phyloP scores from a whole-genome alignment of 345 rosid genomes.

The Crucihimalaya himalaica region DNA sequence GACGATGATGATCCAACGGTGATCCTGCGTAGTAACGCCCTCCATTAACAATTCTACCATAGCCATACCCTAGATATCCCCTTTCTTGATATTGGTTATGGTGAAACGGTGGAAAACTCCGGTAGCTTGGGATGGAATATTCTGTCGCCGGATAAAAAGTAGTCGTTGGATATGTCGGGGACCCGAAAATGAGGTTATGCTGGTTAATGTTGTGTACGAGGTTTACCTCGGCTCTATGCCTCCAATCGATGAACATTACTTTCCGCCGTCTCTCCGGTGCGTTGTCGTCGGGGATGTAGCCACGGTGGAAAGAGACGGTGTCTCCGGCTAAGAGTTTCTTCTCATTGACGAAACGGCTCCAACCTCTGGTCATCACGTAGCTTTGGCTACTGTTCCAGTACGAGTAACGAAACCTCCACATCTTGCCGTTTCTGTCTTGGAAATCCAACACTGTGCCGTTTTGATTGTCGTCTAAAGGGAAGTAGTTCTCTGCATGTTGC shows the following conservation, averaged over 20 bases:
- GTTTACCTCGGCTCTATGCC: constrained; percentile 52
- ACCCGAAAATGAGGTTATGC: constrained; percentile 17
- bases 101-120: constrained; percentile 25
- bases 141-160: constrained; percentile 27
- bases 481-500: constrained; percentile 79
- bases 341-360: constrained; percentile 94
- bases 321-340: constrained; percentile 82
- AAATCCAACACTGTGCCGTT: constrained; percentile 78
- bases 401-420: constrained; percentile 84
- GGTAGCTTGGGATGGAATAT: constrained; percentile 23
- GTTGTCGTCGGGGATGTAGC: constrained; percentile 52
- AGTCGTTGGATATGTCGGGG: constrained; percentile 28
- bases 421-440: constrained; percentile 70
- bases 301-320: constrained; percentile 76
- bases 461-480: constrained; percentile 52
- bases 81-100: constrained; percentile 23
- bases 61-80: constrained; percentile 39
- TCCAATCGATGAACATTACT: constrained; percentile 74
- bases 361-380: constrained; percentile 93
- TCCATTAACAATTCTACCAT: constrained; percentile 27
- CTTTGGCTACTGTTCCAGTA: constrained; percentile 97
- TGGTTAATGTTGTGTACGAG: constrained; percentile 31
- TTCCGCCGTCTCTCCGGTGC: constrained; percentile 48
- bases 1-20: constrained; percentile 34
- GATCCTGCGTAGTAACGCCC: constrained; percentile 44